phyloP scores from a whole-genome alignment of 2,329 filamentous ascomycete genomes.

The Xylaria sp. region DNA sequence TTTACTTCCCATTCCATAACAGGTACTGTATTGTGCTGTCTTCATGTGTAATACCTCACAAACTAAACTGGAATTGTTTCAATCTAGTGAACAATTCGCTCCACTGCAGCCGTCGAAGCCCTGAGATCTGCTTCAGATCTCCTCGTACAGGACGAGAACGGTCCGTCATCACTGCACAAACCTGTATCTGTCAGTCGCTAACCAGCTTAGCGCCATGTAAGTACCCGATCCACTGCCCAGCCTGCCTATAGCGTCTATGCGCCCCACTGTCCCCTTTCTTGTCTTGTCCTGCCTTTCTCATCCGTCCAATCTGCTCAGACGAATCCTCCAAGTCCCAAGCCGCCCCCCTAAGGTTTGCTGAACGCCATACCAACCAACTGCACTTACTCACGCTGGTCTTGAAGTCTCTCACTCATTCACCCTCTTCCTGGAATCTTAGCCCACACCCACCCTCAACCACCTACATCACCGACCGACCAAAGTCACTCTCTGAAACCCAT shows the following conservation, averaged over 20 bases:
- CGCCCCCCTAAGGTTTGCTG: constrained; percentile 4
- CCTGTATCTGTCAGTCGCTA: constrained; percentile 13
- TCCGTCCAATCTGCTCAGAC: constrained; percentile 7
- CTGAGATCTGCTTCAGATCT: constrained; percentile 9
- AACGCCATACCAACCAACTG: not conserved
- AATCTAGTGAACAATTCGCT: constrained; percentile 1
- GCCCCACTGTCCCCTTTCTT: constrained; percentile 34
- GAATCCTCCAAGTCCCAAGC: constrained; percentile 12
- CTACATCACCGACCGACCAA: constrained; percentile 37
- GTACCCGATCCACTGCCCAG: constrained; percentile 17
- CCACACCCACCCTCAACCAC: constrained; percentile 29
- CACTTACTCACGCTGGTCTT: constrained; percentile 17
- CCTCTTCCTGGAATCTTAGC: constrained; percentile 24
- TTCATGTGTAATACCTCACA: not conserved
- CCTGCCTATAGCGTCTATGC: not conserved
- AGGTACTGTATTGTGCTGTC: not conserved
- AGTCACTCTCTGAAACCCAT: constrained; percentile 39
- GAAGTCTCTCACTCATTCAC: constrained; percentile 24
- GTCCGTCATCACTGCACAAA: not conserved
- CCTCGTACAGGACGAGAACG: constrained; percentile 8
- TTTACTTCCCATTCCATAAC: not conserved
- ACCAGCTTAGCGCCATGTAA: not conserved
- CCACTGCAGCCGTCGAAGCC: constrained; percentile 10
- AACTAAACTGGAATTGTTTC: constrained; percentile 27
- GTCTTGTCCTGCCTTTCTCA: not conserved